Evolutionary conservation across 768 basidiomycete genomes (phyloP).

Genomic region (Trametes punicea): DNA sequence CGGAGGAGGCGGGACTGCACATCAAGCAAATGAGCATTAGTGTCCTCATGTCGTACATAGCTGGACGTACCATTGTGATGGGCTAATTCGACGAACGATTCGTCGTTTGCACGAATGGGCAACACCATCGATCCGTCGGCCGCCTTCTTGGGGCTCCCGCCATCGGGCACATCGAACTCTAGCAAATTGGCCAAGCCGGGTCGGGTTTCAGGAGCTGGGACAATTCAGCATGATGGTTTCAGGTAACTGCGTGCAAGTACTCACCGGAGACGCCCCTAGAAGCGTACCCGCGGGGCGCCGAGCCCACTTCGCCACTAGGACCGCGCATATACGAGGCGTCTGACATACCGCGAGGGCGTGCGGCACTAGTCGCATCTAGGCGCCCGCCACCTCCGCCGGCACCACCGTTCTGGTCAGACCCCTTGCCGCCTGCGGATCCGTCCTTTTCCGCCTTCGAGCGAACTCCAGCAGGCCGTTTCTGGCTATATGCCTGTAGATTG

Average conservation of each 20-base stretch:
- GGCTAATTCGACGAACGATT: neutral
- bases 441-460: slow-evolving; percentile 50
- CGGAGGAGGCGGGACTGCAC: neutral
- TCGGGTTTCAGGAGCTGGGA: slow-evolving; percentile 2
- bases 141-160: neutral
- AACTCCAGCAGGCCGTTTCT: slow-evolving; percentile 59
- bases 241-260: neutral
- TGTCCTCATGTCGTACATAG: neutral
- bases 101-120: slow-evolving; percentile 8
- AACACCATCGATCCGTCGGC: slow-evolving; percentile 7
- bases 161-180: slow-evolving; percentile 11
- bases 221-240: neutral
- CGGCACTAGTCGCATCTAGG: slow-evolving; percentile 33
- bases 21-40: neutral
- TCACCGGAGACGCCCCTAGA: neutral
- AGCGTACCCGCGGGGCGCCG: slow-evolving; percentile 19
- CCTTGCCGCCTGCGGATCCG: slow-evolving; percentile 23
- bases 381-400: slow-evolving; percentile 38
- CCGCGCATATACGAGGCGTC: slow-evolving; percentile 48
- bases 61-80: neutral
- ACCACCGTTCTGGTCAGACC: slow-evolving; percentile 15
- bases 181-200: slow-evolving; percentile 2
- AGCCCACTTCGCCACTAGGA: slow-evolving; percentile 20
- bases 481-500: slow-evolving; percentile 64
- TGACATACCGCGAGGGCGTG: slow-evolving; percentile 69